A percentile compares a stretch with the other conserved stretches of the same genome.
Conservation (phyloP, 2,329 filamentous ascomycete species). For the Monosporascus sp. region DNA sequence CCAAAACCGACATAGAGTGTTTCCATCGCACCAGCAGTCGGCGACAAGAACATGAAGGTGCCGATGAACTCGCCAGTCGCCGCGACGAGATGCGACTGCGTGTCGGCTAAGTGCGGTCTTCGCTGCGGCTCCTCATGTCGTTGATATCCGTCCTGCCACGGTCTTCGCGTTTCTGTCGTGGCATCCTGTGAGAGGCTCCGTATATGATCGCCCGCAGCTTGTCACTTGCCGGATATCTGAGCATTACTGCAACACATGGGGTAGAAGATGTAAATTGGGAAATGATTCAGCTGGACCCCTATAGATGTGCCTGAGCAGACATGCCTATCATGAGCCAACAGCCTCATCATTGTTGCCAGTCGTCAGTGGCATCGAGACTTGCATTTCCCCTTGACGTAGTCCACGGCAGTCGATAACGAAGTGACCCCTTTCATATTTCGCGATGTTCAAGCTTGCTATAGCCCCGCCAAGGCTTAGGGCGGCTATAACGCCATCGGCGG, state of each 20-base stretch:
- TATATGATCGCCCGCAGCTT: too few relatives aligned
- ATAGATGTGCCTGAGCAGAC: too few relatives aligned
- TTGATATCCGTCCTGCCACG: neutral
- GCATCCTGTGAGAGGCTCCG: too few relatives aligned
- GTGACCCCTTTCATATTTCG: neutral
- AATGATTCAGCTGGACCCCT: too few relatives aligned
- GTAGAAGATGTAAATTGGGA: too few relatives aligned
- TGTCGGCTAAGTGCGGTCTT: conserved; percentile 7
- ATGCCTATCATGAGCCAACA: neutral
- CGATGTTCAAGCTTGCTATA: neutral
- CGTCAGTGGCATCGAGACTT: neutral
- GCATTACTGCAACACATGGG: too few relatives aligned
- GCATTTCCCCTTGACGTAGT: neutral
- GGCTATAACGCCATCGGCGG: too few relatives aligned
- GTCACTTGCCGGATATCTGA: too few relatives aligned
- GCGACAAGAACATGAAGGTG: conserved; percentile 38
- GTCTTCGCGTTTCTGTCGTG: neutral
- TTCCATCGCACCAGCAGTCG: conserved; percentile 16
- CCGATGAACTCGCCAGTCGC: conserved; percentile 37
- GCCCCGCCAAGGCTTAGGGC: neutral
- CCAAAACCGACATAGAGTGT: conserved; percentile 35
- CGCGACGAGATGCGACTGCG: conserved; percentile 29
- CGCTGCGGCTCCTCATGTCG: neutral
- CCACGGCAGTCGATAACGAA: neutral
- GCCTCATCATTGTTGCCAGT: neutral